Base-by-base conservation (phyloP, 176 grass and related monocot genomes). In the Aegilops speltoides region DNA sequence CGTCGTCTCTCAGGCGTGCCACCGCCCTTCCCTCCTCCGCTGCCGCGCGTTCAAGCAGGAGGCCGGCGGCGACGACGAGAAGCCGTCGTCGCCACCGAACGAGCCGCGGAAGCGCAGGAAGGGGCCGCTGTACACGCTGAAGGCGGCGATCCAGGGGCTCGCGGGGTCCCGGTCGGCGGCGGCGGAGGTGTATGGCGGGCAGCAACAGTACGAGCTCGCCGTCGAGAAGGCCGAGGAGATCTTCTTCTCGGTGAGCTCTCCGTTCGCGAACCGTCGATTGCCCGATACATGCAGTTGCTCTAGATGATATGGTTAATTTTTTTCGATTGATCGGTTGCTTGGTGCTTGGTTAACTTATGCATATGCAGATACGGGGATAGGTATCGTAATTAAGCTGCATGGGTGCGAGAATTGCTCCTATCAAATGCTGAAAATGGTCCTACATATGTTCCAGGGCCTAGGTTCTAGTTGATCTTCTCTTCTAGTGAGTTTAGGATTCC, bases 141-240 rank as follows among this genome's bases (percentile, higher is more conserved):
- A 99, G 77, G 85, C 92, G 5, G 84, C 91, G 61, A 88, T 99
- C 13, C 83, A 92, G 64, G 90, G 92, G 29, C 88, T 91, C 59
- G 90, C 86, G 32, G 97, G 97, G 16, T 92, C 90, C 16, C 69
- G 64, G 8, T 38, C 86, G 3, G 82, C 82, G 11, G 89, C 80
- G 10, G 87, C 86, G 48, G 84, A 79, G 28, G 89, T 46, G 20
- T 95, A 94, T 11, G 88, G 87, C 54, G 94, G 90, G 12, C 78
- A 90, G 34, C 34, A 36, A 36, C 34, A 36, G 62, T 94, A 91
- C 77, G 90, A 93, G 90, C 82, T 79, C 76, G 83, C 91, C 6
- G 92, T 99, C 54, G 97, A 99, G 92, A 99, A 89, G 76, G 90
- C 90, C 59, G 97, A 99, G 79, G 97, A 96, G 68, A 88, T 99